Evolutionary conservation across 768 basidiomycete species (phyloP).

Genomic region (Lentinula guzmanii): DNA sequence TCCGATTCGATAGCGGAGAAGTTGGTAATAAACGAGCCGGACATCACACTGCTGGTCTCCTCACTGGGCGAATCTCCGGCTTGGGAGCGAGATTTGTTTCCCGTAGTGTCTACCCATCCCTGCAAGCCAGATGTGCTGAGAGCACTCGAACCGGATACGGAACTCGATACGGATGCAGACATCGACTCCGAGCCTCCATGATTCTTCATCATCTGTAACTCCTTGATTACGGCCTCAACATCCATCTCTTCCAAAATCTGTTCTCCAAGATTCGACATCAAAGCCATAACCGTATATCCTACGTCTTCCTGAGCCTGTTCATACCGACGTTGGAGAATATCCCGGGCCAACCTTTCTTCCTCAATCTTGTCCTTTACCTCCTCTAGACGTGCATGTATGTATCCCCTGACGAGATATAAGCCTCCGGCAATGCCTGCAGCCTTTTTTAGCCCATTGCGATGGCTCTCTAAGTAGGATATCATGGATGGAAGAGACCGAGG

Average conservation of each 20-base stretch:
- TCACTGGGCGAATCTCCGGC: neutral
- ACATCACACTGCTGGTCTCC: neutral
- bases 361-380: conserved; percentile 62
- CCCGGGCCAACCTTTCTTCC: conserved; percentile 50
- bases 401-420: conserved; percentile 55
- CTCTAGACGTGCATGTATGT: conserved; percentile 54
- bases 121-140: conserved; percentile 9
- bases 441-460: conserved; percentile 20
- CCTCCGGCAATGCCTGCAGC: conserved; percentile 50
- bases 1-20: neutral
- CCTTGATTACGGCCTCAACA: conserved; percentile 63
- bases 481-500: neutral
- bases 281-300: conserved; percentile 68
- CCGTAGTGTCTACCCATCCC: conserved; percentile 8
- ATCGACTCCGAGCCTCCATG: conserved; percentile 2
- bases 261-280: conserved; percentile 59
- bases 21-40: conserved; percentile 4
- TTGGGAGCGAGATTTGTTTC: neutral
- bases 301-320: conserved; percentile 71
- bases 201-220: conserved; percentile 27
- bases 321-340: conserved; percentile 68
- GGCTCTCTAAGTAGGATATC: neutral
- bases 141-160: neutral
- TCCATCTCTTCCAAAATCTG: conserved; percentile 71
- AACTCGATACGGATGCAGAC: neutral